A percentile compares a stretch with the other conserved stretches of the same genome.
These are phyloP conservation scores for Globisporangium irregulare DNA, from an alignment of 352 stramenopile species.

Conservation along the genomic window DNA sequence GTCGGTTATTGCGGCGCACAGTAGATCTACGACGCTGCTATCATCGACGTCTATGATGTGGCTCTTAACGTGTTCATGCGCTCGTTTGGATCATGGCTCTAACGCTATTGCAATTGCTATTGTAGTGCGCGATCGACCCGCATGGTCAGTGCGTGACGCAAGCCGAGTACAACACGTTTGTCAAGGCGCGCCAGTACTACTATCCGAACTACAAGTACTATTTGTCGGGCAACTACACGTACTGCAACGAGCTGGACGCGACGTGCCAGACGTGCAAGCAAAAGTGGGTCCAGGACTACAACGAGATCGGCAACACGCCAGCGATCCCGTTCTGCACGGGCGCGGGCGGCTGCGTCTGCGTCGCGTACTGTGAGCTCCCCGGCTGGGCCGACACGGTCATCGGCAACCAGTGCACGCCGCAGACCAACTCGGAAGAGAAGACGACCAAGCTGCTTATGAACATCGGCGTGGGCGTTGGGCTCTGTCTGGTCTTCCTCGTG, in stretches of 20 bases:
- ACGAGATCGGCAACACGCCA: conserved; percentile 21
- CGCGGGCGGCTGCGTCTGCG: conserved; percentile 37
- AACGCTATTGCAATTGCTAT: background rate
- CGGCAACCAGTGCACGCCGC: conserved; percentile 24
- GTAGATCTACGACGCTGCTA: background rate
- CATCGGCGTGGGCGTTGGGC: conserved; percentile 11
- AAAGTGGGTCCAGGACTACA: conserved; percentile 30
- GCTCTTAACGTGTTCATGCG: background rate
- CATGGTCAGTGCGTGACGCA: conserved; percentile 36
- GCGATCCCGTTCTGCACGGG: conserved; percentile 33
- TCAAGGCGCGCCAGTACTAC: conserved; percentile 42
- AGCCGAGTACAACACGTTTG: conserved; percentile 28
- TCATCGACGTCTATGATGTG: background rate
- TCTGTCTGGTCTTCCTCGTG: conserved; percentile 10
- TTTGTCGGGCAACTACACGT: conserved; percentile 33
- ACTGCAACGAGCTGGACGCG: conserved; percentile 36
- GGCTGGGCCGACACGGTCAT: conserved; percentile 27
- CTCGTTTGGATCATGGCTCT: background rate
- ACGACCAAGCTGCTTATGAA: background rate
- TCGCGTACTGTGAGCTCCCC: conserved; percentile 31
- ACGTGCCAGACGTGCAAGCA: conserved; percentile 28
- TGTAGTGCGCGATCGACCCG: conserved; percentile 34
- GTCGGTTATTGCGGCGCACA: background rate
- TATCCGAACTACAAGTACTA: conserved; percentile 43
- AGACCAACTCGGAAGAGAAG: background rate